phyloP scores from a whole-genome alignment of 306 rosid species.

The Acacia acuminata region DNA sequence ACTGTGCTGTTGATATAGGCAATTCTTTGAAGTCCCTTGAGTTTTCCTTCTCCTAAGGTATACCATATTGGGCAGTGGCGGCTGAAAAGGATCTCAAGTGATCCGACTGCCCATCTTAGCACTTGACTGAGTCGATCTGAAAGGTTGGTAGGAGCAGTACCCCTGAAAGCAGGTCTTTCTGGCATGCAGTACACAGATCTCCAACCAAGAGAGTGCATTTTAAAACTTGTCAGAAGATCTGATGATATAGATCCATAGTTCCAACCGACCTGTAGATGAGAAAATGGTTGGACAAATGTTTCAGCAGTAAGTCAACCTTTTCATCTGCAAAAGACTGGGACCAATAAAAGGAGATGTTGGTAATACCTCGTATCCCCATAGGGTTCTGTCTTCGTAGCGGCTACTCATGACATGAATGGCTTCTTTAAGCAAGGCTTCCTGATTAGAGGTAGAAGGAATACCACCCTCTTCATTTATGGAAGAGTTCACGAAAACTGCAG shows the following conservation, averaged over 20 bases:
- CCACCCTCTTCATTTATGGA: constrained; percentile 87
- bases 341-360: constrained; percentile 17
- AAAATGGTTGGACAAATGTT: constrained; percentile 24
- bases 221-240: constrained; percentile 81
- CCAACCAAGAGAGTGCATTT: constrained; percentile 94
- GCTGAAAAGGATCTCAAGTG: constrained; percentile 95
- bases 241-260: constrained; percentile 88
- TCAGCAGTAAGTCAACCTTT: background rate
- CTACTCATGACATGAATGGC: constrained; percentile 91
- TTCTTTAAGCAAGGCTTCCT: constrained; percentile 83
- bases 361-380: constrained; percentile 89
- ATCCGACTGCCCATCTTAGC: constrained; percentile 93
- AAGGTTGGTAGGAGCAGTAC: constrained; percentile 94
- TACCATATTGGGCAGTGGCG: constrained; percentile 80
- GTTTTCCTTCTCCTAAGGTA: constrained; percentile 75
- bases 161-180: constrained; percentile 76
- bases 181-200: constrained; percentile 95
- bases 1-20: constrained; percentile 85
- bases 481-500: constrained; percentile 71
- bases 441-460: constrained; percentile 76
- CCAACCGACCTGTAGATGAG: constrained; percentile 72
- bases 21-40: constrained; percentile 87
- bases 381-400: constrained; percentile 89
- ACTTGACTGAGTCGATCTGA: constrained; percentile 93
- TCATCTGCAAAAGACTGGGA: background rate